Conservation (phyloP, 768 basidiomycete genomes). For the Hydnum rufescens region DNA sequence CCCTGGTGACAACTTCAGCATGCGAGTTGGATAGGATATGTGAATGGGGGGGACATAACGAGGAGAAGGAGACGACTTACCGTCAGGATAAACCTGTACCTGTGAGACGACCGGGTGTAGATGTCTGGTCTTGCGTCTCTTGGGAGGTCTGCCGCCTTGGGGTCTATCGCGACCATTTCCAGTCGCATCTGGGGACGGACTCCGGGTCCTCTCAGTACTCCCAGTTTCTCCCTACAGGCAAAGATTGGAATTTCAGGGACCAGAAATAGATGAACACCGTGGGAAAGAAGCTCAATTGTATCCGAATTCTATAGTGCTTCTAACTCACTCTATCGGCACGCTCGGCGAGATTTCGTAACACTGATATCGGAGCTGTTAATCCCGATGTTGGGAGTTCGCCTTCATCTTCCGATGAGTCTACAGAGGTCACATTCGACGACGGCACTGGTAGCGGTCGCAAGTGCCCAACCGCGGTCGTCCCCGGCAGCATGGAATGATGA, state of each 20-base stretch:
- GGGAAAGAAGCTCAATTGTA: too few species aligned
- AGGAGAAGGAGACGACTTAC: conserved; percentile 21
- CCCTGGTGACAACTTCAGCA: conserved; percentile 57
- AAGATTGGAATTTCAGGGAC: too few species aligned
- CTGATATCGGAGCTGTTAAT: conserved; percentile 74
- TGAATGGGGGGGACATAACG: background rate
- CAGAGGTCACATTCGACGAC: conserved; percentile 50
- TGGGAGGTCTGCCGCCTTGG: conserved; percentile 28
- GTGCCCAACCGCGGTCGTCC: too few species aligned
- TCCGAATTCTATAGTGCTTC: background rate
- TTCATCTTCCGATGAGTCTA: conserved; percentile 69
- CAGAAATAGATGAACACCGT: too few species aligned
- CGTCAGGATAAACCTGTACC: conserved; percentile 54
- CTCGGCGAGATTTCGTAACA: conserved; percentile 15
- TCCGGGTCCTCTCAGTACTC: background rate
- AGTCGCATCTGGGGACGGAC: background rate
- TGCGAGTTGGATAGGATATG: background rate
- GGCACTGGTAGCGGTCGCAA: conserved; percentile 22
- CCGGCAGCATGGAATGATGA: too few species aligned
- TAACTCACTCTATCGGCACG: conserved; percentile 1
- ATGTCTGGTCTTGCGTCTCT: conserved; percentile 54
- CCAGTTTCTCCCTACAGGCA: background rate
- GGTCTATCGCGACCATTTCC: background rate
- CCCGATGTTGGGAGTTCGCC: conserved; percentile 51
- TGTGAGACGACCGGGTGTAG: conserved; percentile 21